phyloP scores from a whole-genome alignment of 2,329 filamentous ascomycete genomes.

The Fonsecaea nubica region DNA sequence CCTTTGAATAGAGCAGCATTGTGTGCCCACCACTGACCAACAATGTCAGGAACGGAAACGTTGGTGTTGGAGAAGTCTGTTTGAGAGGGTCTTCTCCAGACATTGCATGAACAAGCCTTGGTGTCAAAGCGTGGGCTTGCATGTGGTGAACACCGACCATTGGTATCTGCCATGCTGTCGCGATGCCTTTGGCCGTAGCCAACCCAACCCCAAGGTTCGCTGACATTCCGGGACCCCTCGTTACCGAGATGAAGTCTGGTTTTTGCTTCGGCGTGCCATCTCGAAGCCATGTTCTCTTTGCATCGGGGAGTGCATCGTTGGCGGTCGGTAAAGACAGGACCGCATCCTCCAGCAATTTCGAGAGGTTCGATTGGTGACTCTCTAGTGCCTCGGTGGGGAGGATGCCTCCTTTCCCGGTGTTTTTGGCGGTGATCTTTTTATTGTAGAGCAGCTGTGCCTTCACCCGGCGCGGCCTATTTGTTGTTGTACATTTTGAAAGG shows the following conservation, averaged over 20 bases:
- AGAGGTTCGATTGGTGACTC: conserved; percentile 76
- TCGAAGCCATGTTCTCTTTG: conserved; percentile 24
- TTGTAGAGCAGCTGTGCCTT: conserved; percentile 74
- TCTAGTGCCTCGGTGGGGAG: conserved; percentile 76
- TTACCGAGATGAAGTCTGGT: conserved; percentile 87
- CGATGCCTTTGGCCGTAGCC: conserved; percentile 84
- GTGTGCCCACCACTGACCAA: conserved; percentile 94
- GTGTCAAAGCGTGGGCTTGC: conserved; percentile 93
- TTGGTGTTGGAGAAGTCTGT: conserved; percentile 48
- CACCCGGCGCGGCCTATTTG: background rate
- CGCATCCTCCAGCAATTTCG: conserved; percentile 70
- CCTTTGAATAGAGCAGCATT: conserved; percentile 76
- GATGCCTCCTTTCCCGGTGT: conserved; percentile 75
- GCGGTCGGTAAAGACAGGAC: conserved; percentile 61
- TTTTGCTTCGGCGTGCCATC: conserved; percentile 50
- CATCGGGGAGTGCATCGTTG: conserved; percentile 4
- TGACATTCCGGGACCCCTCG: conserved; percentile 87
- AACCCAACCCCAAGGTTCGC: conserved; percentile 78
- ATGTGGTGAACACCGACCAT: conserved; percentile 92
- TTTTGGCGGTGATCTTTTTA: conserved; percentile 80
- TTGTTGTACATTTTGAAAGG: conserved; percentile 62
- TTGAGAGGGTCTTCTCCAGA: conserved; percentile 40
- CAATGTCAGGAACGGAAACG: conserved; percentile 85
- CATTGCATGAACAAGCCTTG: conserved; percentile 74
- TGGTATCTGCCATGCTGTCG: conserved; percentile 81